These are phyloP conservation scores for Effrenium voratum DNA, from an alignment of 73 alveolate genomes.

Conservation along the genomic window DNA sequence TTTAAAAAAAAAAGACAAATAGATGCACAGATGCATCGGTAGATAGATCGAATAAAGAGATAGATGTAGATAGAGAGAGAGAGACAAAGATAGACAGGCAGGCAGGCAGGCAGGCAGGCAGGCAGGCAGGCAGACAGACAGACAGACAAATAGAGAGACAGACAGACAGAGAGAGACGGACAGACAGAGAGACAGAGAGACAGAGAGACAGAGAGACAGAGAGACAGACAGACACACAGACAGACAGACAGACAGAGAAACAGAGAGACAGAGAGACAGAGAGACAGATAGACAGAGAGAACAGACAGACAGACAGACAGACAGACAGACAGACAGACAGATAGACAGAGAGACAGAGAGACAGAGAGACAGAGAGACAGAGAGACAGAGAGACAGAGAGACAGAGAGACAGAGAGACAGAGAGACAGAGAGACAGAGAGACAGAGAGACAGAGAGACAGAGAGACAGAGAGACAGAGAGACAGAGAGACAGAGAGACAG, in stretches of 20 bases:
- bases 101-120: not conserved
- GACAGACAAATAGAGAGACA: not conserved
- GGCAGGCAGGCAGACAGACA: not conserved
- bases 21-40: not conserved
- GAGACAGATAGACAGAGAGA: not conserved
- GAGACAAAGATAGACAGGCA: not conserved
- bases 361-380: slow-evolving; percentile 14
- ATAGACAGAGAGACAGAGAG: not conserved
- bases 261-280: slow-evolving; percentile 11
- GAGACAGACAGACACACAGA: not conserved
- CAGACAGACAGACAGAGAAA: slow-evolving; percentile 1
- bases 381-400: slow-evolving; percentile 5
- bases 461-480: slow-evolving; percentile 4
- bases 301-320: slow-evolving; percentile 2
- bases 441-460: slow-evolving; percentile 13
- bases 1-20: not conserved
- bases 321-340: slow-evolving; percentile 7
- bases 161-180: not conserved
- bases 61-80: not conserved
- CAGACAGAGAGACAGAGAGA: not conserved
- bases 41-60: not conserved
- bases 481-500: not conserved
- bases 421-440: slow-evolving; percentile 19
- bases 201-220: not conserved
- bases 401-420: slow-evolving; percentile 13